Base-by-base conservation (phyloP, 306 rosid genomes). In the Gastrolobium villosum region DNA sequence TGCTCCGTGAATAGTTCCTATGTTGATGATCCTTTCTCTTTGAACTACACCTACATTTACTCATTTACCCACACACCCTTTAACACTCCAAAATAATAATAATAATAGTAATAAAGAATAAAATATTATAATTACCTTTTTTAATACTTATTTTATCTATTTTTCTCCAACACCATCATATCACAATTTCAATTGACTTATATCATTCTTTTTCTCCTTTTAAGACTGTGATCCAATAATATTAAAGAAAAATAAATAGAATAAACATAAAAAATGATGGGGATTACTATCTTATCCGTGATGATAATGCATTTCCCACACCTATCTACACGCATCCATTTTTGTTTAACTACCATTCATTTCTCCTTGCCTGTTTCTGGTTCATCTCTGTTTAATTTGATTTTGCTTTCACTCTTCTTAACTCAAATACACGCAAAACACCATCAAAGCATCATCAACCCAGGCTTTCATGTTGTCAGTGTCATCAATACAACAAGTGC, bases 261-360 rank as follows among this genome's bases (percentile, higher is more conserved):
- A 1, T 20, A 20, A 20, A 20, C 26, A 20, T 20, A 20, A 20
- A 20, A 20, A 20, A 20, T 1, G 26, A 20, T 20, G 1, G 26
- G 1, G 0, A 20, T 20, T 20, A 20, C 0, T 20, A 20, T 20
- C 26, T 20, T 20, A 20, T 20, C 26, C 26, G 0, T 20, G 1
- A 20, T 20, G 55, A 75, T 72, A 86, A 63, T 39, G 83, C 71
- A 79, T 49, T 79, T 79, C 85, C 74, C 74, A 85, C 69, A 82
- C 72, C 31, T 32, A 37, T 74, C 57, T 59, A 65, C 40, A 73
- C 41, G 55, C 78, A 62, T 54, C 57, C 10, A 39, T 82, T 71
- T 64, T 83, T 11, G 66, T 70, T 55, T 48, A 70, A 72, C 72
- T 36, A 39, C 70, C 70, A 13, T 56, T 57, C 7, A 32, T 37